A percentile compares a stretch with the other conserved stretches of the same genome.
These are phyloP conservation scores for Chlamydomonas applanata DNA, from an alignment of 139 green algal species.

Conservation along the genomic window DNA sequence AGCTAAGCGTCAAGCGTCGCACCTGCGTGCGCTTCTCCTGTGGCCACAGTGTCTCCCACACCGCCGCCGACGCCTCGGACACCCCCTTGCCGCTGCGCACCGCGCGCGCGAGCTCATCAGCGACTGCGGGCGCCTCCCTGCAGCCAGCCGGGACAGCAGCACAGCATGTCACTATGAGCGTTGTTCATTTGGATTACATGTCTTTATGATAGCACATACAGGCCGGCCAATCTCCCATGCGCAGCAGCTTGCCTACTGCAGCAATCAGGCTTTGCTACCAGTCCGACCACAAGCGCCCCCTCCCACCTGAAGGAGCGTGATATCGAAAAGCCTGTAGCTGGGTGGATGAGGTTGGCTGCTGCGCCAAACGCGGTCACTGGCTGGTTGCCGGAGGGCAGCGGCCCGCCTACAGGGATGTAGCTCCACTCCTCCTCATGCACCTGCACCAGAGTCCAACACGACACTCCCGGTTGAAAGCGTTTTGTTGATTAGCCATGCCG, in stretches of 20 bases:
- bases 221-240: too few species aligned
- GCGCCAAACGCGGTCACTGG: conserved; percentile 79
- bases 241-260: too few species aligned
- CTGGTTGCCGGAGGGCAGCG: conserved; percentile 65
- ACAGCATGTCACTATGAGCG: too few species aligned
- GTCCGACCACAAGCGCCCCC: too few species aligned
- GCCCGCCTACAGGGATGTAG: conserved; percentile 90
- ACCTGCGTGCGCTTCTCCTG: conserved; percentile 79
- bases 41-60: conserved; percentile 86
- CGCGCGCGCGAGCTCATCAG: conserved; percentile 35
- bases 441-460: too few species aligned
- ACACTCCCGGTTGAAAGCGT: too few species aligned
- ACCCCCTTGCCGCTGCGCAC: conserved; percentile 28
- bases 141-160: too few species aligned
- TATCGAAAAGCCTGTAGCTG: conserved; percentile 61
- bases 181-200: too few species aligned
- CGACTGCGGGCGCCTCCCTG: conserved; percentile 58
- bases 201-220: too few species aligned
- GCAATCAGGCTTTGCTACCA: too few species aligned
- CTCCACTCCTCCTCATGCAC: conserved; percentile 91
- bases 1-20: too few species aligned
- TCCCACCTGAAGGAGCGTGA: conserved; percentile 43
- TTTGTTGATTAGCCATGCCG: too few species aligned
- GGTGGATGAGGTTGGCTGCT: conserved; percentile 78
- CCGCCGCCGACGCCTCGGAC: conserved; percentile 24